phyloP scores from a whole-genome alignment of 305 asterid genomes.

The Rubia peregrina region DNA sequence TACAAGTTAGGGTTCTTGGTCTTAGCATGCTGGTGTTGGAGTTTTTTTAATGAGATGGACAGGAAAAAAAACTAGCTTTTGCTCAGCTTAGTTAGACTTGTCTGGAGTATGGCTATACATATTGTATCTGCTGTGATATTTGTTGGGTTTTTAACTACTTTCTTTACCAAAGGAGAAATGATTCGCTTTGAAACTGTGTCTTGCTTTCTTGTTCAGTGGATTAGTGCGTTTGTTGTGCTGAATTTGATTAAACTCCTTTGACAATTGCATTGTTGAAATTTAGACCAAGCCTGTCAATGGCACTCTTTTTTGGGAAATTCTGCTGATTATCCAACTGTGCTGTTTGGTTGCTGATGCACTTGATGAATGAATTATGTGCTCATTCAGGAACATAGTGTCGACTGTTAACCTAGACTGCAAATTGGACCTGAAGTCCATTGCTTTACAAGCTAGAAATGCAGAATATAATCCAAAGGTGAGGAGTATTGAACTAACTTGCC shows the following conservation, averaged over 20 bases:
- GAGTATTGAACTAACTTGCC: not conserved
- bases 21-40: not conserved
- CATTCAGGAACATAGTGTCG: slow-evolving; percentile 34
- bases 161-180: not conserved
- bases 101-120: not conserved
- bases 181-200: not conserved
- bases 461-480: slow-evolving; percentile 38
- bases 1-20: no score
- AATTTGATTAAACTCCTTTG: not conserved
- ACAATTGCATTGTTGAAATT: no score
- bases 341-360: not conserved
- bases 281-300: not conserved
- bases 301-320: not conserved
- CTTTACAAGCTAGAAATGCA: slow-evolving; percentile 40
- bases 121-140: not conserved
- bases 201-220: not conserved
- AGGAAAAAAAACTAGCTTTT: no score
- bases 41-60: not conserved
- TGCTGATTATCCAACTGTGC: not conserved
- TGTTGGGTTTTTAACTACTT: no score
- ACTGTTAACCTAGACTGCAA: slow-evolving; percentile 40
- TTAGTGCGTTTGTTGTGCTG: not conserved
- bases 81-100: not conserved
- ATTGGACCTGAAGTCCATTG: slow-evolving; percentile 34
- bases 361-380: not conserved